Evolutionary conservation across 1,284 basidiomycete genomes (phyloP).

Genomic region (Sporisorium scitamineum): DNA sequence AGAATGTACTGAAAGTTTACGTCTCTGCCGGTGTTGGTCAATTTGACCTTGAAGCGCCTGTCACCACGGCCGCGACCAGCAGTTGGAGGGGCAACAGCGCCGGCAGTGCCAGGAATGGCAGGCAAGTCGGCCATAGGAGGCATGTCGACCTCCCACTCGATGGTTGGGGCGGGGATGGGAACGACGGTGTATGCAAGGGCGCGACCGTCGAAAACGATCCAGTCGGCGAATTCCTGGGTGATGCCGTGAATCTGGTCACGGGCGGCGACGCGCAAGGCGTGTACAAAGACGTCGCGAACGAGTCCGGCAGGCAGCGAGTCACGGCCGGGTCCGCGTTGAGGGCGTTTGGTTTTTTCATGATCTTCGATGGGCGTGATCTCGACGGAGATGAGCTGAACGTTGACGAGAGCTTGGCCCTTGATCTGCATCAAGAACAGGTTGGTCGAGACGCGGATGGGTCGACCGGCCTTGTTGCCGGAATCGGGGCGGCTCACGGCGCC

Average conservation of each 20-base stretch:
- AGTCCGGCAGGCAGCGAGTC: constrained; percentile 27
- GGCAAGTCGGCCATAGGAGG: constrained; percentile 34
- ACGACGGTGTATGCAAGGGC: constrained; percentile 31
- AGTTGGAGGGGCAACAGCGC: constrained; percentile 12
- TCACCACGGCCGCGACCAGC: constrained; percentile 6
- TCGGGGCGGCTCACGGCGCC: constrained; percentile 47
- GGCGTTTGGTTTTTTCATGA: not conserved
- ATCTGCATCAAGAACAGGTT: constrained; percentile 29
- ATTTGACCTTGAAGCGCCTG: constrained; percentile 38
- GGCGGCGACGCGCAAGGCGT: constrained; percentile 20
- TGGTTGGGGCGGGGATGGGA: constrained; percentile 6
- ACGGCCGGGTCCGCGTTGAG: not conserved
- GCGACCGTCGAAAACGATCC: constrained; percentile 44
- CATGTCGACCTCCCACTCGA: constrained; percentile 34
- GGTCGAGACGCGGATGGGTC: constrained; percentile 25
- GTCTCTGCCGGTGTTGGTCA: constrained; percentile 25
- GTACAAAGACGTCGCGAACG: constrained; percentile 16
- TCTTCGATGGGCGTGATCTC: constrained; percentile 37
- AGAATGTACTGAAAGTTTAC: constrained; percentile 35
- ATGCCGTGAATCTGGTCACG: constrained; percentile 19
- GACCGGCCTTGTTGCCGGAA: constrained; percentile 45
- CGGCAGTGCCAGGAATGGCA: constrained; percentile 22
- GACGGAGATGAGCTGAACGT: constrained; percentile 43
- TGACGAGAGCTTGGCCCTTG: not conserved
- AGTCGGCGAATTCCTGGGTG: constrained; percentile 20